A percentile compares a stretch with the other conserved stretches of the same genome.
phyloP scores from a whole-genome alignment of 768 basidiomycete species.

The Podaxis rugospora region DNA sequence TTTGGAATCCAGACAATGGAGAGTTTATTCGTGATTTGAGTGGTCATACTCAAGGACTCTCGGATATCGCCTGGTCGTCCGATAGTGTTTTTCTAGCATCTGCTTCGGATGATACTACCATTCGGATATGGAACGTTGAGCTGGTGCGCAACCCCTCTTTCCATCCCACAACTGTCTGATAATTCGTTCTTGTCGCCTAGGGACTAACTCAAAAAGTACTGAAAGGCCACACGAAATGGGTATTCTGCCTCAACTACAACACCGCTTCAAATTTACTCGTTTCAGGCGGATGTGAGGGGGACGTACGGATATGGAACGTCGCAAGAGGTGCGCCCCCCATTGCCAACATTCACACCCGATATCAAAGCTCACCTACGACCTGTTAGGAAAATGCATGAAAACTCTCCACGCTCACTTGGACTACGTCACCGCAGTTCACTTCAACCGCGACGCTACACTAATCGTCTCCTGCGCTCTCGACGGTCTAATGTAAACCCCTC shows the following conservation, averaged over 20 bases:
- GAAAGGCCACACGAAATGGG: conserved; percentile 80
- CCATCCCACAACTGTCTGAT: background rate
- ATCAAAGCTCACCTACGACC: background rate
- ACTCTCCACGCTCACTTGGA: conserved; percentile 91
- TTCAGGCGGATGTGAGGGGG: conserved; percentile 90
- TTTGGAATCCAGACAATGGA: conserved; percentile 80
- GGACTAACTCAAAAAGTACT: conserved; percentile 68
- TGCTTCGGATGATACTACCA: conserved; percentile 87
- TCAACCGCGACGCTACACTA: conserved; percentile 87
- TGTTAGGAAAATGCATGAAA: conserved; percentile 74
- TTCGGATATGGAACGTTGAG: conserved; percentile 87
- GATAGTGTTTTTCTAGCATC: conserved; percentile 83
- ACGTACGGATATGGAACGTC: conserved; percentile 90
- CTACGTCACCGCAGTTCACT: conserved; percentile 92
- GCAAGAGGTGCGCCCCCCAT: conserved; percentile 52
- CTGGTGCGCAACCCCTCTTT: conserved; percentile 41
- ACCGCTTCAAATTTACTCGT: conserved; percentile 83
- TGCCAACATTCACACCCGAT: background rate
- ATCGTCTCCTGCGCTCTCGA: conserved; percentile 91
- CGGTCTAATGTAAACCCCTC: conserved; percentile 77
- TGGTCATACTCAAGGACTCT: conserved; percentile 80
- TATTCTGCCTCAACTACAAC: conserved; percentile 93
- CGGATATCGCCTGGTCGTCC: conserved; percentile 85
- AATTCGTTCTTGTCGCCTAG: conserved; percentile 28
- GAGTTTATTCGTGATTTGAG: conserved; percentile 69